phyloP scores from a whole-genome alignment of 2,329 filamentous ascomycete species.

The Corniculantispora saksenae region DNA sequence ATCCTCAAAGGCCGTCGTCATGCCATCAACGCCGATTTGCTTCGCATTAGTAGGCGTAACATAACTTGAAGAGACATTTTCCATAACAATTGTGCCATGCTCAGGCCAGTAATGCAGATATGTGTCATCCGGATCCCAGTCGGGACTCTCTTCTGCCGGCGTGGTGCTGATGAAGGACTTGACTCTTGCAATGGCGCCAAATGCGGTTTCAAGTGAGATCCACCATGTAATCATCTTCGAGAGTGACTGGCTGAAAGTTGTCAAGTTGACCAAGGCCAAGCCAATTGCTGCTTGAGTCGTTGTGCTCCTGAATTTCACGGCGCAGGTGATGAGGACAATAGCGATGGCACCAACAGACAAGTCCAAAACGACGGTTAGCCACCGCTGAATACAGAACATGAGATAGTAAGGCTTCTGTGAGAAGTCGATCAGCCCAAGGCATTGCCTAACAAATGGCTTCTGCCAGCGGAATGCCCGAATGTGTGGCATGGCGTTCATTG shows the following conservation, averaged over 20 bases:
- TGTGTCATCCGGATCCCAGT: neutral
- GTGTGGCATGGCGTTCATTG: slow-evolving; percentile 27
- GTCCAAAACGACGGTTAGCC: slow-evolving; percentile 47
- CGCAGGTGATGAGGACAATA: slow-evolving; percentile 40
- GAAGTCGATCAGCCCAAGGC: slow-evolving; percentile 42
- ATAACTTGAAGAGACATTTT: slow-evolving; percentile 24
- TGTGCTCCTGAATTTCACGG: slow-evolving; percentile 41
- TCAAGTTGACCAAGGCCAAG: slow-evolving; percentile 33
- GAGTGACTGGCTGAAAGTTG: slow-evolving; percentile 31
- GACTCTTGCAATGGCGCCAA: slow-evolving; percentile 36
- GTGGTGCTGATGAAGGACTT: slow-evolving; percentile 31
- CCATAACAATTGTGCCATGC: slow-evolving; percentile 29
- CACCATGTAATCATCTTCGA: slow-evolving; percentile 34
- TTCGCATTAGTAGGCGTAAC: slow-evolving; percentile 36
- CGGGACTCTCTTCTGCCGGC: slow-evolving; percentile 27
- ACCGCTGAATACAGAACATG: slow-evolving; percentile 46
- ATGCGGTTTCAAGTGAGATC: slow-evolving; percentile 38
- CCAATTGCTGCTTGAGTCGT: slow-evolving; percentile 48
- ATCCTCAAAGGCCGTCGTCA: slow-evolving; percentile 20
- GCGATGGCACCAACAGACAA: slow-evolving; percentile 23
- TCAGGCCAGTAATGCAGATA: slow-evolving; percentile 29
- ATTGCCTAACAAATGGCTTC: slow-evolving; percentile 39
- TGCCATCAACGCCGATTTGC: slow-evolving; percentile 17
- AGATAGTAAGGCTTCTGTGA: slow-evolving; percentile 32
- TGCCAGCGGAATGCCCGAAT: slow-evolving; percentile 29